Base-by-base conservation (phyloP, 177 flowering plant species). In the Vitis hybrid region DNA sequence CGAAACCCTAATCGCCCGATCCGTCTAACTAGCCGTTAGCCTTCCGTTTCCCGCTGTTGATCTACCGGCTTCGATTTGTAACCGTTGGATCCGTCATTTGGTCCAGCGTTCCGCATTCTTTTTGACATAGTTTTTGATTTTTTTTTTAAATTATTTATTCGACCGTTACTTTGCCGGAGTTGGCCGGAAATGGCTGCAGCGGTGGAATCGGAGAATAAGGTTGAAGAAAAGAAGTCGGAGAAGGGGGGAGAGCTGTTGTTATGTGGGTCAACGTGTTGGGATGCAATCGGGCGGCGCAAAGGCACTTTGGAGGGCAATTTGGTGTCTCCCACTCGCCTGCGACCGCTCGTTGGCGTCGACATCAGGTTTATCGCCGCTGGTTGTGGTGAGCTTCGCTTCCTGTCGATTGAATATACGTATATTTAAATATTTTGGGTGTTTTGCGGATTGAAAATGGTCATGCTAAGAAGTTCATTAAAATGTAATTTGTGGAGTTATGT, bases 221-320 rank as follows among this genome's bases (percentile, higher is more conserved):
- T 20, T 31, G 84, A 72, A 61, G 82, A 68, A 74, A 83, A 74
- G 65, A 73, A 69, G 80, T 73, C 19, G 62, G 85, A 57, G 65
- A 82, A 81, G 66, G 85, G 86, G 11, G 98, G 99, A 17, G 99
- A 96, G 91, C 71, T 94, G 12, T 74, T 94, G 79, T 94, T 88
- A 74, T 95, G 99, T 74, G 99, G 99, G 2, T 83, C 80, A 6
- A 95, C 98, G 47, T 72, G 59, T 62, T 96, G 98, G 99, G 95
- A 94, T 13, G 59, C 74, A 0, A 56, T 91, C 61, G 97, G 98
- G 11, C 81, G 89, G 10, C 76, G 72, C 13, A 86, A 77, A 33
- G 72, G 69, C 44, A 11, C 82, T 10, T n/a, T 68, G n/a, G 94
- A 90, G 14, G 79, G 77, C 18, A 91, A 90, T 75, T 80, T 94